Conservation (phyloP, 2,329 filamentous ascomycete species). For the Blumeria graminis region DNA sequence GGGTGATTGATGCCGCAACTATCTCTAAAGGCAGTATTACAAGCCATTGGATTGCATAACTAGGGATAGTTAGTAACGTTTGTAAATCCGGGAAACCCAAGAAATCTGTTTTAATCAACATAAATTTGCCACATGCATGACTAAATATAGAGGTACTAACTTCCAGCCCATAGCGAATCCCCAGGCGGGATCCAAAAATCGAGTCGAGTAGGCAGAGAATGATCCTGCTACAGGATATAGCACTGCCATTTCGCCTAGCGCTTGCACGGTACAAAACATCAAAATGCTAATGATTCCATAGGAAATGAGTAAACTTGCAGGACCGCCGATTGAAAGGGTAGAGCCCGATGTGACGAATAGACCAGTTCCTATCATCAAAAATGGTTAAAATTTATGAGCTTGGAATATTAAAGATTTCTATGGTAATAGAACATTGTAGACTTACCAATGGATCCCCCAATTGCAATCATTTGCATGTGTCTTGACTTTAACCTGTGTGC, state of each 20-base stretch:
- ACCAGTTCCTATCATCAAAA: conserved; percentile 34
- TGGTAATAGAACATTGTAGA: conserved; percentile 13
- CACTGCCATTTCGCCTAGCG: conserved; percentile 76
- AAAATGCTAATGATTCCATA: conserved; percentile 61
- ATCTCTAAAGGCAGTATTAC: conserved; percentile 65
- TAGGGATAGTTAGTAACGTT: background rate
- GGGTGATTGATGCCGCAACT: conserved; percentile 64
- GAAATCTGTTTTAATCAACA: no score
- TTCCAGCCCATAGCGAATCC: conserved; percentile 81
- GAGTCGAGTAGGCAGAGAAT: conserved; percentile 75
- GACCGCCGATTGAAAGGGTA: conserved; percentile 49
- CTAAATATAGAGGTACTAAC: background rate
- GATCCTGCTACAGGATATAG: conserved; percentile 78
- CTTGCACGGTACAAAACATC: conserved; percentile 81
- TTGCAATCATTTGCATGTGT: conserved; percentile 94
- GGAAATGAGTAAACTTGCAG: conserved; percentile 54
- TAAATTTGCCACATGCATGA: background rate
- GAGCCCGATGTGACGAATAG: conserved; percentile 63
- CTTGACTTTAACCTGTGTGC: conserved; percentile 48
- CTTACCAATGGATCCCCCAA: conserved; percentile 67
- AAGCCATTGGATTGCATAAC: conserved; percentile 70
- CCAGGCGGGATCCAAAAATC: conserved; percentile 84
- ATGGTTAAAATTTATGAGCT: background rate
- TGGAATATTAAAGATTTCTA: background rate
- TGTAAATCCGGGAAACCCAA: no score